A percentile compares a stretch with the other conserved stretches of the same genome.
Conservation (phyloP, 805 yeast genomes). For the Cyberlindnera petersonii region DNA sequence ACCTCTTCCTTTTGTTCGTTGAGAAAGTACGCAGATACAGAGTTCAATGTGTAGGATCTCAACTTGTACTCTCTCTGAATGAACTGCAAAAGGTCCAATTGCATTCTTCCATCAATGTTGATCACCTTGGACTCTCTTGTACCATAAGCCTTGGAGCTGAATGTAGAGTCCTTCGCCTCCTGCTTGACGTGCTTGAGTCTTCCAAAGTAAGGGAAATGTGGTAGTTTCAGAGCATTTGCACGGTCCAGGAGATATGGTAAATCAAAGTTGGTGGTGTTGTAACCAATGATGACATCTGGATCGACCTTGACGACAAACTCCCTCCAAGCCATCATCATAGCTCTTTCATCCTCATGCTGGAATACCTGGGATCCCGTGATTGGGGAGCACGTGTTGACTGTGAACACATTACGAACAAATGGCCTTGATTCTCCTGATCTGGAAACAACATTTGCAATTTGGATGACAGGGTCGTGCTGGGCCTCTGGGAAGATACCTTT, state of each 20-base stretch:
- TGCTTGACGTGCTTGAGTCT: slow-evolving; percentile 65
- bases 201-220: slow-evolving; percentile 81
- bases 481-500: slow-evolving; percentile 97
- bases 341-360: slow-evolving; percentile 69
- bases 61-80: slow-evolving; percentile 92
- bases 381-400: slow-evolving; percentile 85
- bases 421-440: slow-evolving; percentile 81
- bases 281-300: slow-evolving; percentile 96
- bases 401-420: slow-evolving; percentile 90
- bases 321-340: slow-evolving; percentile 82
- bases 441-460: slow-evolving; percentile 92
- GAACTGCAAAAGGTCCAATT: slow-evolving; percentile 86
- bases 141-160: slow-evolving; percentile 95
- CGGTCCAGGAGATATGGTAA: slow-evolving; percentile 89
- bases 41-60: slow-evolving; percentile 89
- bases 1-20: slow-evolving; percentile 98
- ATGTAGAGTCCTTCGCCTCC: slow-evolving; percentile 74
- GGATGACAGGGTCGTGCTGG: slow-evolving; percentile 88
- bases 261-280: slow-evolving; percentile 92
- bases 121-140: slow-evolving; percentile 88
- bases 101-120: slow-evolving; percentile 95
- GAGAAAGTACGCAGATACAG: slow-evolving; percentile 90
- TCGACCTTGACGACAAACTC: slow-evolving; percentile 81
- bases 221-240: slow-evolving; percentile 65
- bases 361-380: slow-evolving; percentile 91